Evolutionary conservation across 1,139 yeast genomes (phyloP).

Genomic region (Williopsis jadinii): DNA sequence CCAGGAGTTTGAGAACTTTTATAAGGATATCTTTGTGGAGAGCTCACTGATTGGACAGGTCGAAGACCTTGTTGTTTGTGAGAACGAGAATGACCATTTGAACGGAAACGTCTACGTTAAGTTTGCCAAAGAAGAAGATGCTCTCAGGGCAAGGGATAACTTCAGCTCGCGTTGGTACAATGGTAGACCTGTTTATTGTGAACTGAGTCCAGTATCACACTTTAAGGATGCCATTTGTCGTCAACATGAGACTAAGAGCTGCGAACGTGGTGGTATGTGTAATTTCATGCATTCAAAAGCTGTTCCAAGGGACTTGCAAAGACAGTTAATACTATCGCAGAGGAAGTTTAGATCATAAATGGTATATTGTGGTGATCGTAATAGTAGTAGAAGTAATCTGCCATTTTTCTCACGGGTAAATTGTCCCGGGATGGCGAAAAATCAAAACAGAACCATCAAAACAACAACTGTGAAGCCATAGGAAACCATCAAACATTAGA

Average conservation of each 20-base stretch:
- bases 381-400: neutral
- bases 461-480: neutral
- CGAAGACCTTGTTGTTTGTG: slow-evolving; percentile 67
- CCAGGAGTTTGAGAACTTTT: slow-evolving; percentile 55
- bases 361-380: neutral
- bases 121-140: slow-evolving; percentile 49
- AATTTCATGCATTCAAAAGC: slow-evolving; percentile 77
- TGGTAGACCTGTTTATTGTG: slow-evolving; percentile 74
- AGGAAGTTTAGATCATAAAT: slow-evolving; percentile 16
- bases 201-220: slow-evolving; percentile 68
- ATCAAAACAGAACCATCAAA: neutral
- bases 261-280: slow-evolving; percentile 76
- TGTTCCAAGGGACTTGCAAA: slow-evolving; percentile 41
- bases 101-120: slow-evolving; percentile 80
- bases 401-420: slow-evolving; percentile 1
- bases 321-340: slow-evolving; percentile 33
- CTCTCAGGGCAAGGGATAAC: slow-evolving; percentile 49
- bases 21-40: slow-evolving; percentile 67
- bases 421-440: slow-evolving; percentile 5
- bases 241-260: slow-evolving; percentile 55
- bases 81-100: slow-evolving; percentile 73
- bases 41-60: slow-evolving; percentile 56
- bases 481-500: neutral
- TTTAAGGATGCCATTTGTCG: slow-evolving; percentile 71
- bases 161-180: slow-evolving; percentile 81